A percentile compares a stretch with the other conserved stretches of the same genome.
Evolutionary conservation across 129 eudicot genomes (phyloP).

Genomic region (Silybum marianum): DNA sequence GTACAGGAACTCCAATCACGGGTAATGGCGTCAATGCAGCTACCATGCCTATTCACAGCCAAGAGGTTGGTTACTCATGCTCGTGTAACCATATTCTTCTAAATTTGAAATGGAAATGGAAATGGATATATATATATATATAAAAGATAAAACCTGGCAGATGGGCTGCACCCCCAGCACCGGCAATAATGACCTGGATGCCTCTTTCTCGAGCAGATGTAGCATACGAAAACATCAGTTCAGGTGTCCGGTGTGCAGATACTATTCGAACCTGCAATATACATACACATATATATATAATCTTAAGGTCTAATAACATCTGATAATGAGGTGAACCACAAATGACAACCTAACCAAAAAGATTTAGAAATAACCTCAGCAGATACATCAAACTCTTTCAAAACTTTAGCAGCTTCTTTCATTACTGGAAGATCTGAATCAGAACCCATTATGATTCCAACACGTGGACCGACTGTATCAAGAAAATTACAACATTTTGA

Average conservation of each 20-base stretch:
- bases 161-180: conserved; percentile 99
- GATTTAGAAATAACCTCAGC: conserved; percentile 55
- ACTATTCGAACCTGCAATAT: conserved; percentile 77
- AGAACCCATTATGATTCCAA: conserved; percentile 97
- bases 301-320: not conserved
- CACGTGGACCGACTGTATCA: conserved; percentile 62
- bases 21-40: conserved; percentile 99
- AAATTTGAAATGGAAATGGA: not conserved
- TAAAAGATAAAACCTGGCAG: conserved; percentile 68
- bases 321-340: conserved; percentile 1
- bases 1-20: conserved; percentile 97
- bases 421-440: conserved; percentile 98
- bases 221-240: conserved; percentile 88
- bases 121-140: not conserved
- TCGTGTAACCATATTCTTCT: not conserved
- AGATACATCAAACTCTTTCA: conserved; percentile 66
- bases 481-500: conserved; percentile 11
- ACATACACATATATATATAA: not conserved
- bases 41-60: conserved; percentile 68
- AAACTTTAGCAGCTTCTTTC: conserved; percentile 88
- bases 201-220: conserved; percentile 85
- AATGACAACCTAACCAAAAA: not conserved
- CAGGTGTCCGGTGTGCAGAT: conserved; percentile 94
- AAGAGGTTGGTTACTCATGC: not conserved
- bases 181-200: conserved; percentile 89